phyloP scores from a whole-genome alignment of 208 protist genomes.

The Crithidia brevicula region DNA sequence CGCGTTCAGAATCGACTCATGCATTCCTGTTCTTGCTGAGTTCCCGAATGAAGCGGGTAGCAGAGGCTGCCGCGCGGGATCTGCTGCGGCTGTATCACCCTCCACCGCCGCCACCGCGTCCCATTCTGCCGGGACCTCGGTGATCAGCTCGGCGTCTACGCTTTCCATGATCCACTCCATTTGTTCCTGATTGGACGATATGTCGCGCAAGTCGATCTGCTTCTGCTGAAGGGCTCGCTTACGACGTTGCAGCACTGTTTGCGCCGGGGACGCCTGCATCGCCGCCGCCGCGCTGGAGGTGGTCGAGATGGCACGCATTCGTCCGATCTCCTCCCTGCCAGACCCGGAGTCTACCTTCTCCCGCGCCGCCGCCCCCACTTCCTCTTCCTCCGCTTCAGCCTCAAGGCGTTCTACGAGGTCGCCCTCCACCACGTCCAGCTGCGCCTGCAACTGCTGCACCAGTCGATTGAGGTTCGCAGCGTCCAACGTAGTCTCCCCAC shows the following conservation, averaged over 20 bases:
- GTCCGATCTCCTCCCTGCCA: not conserved
- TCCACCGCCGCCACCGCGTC: not conserved
- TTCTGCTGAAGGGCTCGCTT: conserved; percentile 5
- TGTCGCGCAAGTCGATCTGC: conserved; percentile 18
- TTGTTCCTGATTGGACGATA: conserved; percentile 47
- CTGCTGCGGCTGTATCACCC: not conserved
- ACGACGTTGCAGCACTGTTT: conserved; percentile 12
- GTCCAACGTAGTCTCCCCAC: conserved; percentile 11
- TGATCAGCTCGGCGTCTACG: conserved; percentile 40
- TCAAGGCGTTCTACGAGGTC: conserved; percentile 12
- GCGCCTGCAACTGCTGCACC: conserved; percentile 25
- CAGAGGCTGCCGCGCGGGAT: not conserved
- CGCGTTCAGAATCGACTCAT: not conserved
- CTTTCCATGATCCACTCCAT: conserved; percentile 71
- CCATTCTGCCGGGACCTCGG: conserved; percentile 18
- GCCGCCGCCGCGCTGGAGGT: not conserved
- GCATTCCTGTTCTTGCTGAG: not conserved
- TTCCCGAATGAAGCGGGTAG: not conserved
- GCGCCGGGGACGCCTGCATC: not conserved
- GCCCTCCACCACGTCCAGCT: conserved; percentile 23
- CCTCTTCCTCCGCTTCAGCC: not conserved
- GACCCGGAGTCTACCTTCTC: not conserved
- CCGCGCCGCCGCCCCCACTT: not conserved
- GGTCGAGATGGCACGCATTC: conserved; percentile 2
- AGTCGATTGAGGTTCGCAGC: conserved; percentile 8